phyloP scores from a whole-genome alignment of 352 stramenopile species.

The Aphanomyces euteiches region DNA sequence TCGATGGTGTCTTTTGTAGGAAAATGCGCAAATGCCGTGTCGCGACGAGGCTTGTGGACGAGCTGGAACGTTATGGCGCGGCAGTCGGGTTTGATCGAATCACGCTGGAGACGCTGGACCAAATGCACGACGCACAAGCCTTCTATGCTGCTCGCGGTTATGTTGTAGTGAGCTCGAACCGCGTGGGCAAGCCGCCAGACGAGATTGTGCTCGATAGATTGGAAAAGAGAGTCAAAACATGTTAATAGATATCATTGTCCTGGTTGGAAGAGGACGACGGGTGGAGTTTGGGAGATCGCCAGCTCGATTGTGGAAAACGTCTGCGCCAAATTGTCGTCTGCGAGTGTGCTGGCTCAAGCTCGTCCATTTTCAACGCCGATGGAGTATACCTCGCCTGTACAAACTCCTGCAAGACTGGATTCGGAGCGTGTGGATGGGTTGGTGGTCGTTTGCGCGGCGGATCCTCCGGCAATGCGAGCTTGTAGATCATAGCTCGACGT shows the following conservation, averaged over 20 bases:
- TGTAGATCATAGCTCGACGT: not conserved
- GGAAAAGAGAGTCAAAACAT: conserved; percentile 3
- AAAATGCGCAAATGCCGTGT: conserved; percentile 45
- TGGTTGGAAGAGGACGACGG: conserved; percentile 21
- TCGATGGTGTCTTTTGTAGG: not conserved
- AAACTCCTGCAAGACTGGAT: no score
- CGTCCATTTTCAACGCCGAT: not conserved
- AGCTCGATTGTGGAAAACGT: conserved; percentile 16
- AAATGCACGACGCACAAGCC: conserved; percentile 51
- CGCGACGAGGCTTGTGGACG: conserved; percentile 44
- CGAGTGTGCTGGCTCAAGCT: not conserved
- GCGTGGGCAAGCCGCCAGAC: not conserved
- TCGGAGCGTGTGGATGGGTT: not conserved
- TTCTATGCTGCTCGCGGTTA: conserved; percentile 53
- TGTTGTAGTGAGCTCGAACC: not conserved
- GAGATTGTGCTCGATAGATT: conserved; percentile 17
- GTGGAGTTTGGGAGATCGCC: conserved; percentile 22
- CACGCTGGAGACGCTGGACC: conserved; percentile 57
- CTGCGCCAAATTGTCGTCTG: conserved; percentile 21
- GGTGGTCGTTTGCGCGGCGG: not conserved
- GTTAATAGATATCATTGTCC: not conserved
- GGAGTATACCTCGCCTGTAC: no score
- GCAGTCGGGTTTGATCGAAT: conserved; percentile 40
- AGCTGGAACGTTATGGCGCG: conserved; percentile 43
- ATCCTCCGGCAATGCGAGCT: not conserved